Evolutionary conservation across 1,284 basidiomycete species (phyloP), one percentile per base, ranked within the genome.

Genomic region (Bjerkandera adusta): DNA sequence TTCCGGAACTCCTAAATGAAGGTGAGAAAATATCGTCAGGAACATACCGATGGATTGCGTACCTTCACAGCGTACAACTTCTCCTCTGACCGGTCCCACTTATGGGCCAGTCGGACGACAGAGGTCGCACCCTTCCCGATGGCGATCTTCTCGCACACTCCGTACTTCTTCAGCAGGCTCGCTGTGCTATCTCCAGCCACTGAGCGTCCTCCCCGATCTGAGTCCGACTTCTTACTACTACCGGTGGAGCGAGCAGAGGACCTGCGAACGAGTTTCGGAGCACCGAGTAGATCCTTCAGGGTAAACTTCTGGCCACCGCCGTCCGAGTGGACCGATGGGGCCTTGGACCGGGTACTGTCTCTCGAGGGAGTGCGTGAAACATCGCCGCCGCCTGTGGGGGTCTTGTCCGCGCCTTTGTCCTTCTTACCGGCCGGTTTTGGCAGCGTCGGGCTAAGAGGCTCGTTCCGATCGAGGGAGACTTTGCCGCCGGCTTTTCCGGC

Each of bases 21-120:
- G 35, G 26, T 29, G 45, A 36, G 26, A 32, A 43, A 13, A 26
- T 16, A 11, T 21, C 29, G 38, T 18, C 13, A 38, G 49, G 29
- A 11, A 15, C 21, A 13, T 22, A 40, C 20, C 6, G 24, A 32
- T 24, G 16, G 38, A 36, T 18, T 25, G 67, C 79, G 47, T 48
- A 92, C 92, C 81, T 99, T 99, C 66, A 99, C 91, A 32, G 96
- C 96, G 61, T 98, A 99, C n/a, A 99, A 76, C 72, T 96, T 97
- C 70, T 99, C 97, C 61, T 96, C 94, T 25, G 77, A 83, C 51
- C 95, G 78, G 68, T 99, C 96, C 95, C 96, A 98, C 72, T 98
- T 98, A 73, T 99, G 96, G 29, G 95, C 97, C 3, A 99, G 79
- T 35, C 92, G 78, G 33, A 99, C 97, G 45, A 98, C 93, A 27